Conservation (phyloP, 2,329 filamentous ascomycete species). For the Stenocarpella maydis region DNA sequence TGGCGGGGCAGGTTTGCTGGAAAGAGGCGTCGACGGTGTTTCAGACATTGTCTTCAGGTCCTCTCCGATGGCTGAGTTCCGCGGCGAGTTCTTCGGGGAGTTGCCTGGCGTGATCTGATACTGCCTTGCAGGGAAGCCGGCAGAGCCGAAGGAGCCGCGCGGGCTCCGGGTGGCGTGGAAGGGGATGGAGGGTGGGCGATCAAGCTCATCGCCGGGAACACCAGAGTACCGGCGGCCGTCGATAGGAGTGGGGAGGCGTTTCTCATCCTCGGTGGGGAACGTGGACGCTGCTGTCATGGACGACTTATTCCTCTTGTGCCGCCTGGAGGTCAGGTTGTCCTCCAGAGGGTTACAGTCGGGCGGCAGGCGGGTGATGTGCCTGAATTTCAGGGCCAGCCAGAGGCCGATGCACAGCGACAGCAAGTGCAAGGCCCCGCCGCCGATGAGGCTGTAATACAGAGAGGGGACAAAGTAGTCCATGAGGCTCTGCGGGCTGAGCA, state of each 20-base stretch:
- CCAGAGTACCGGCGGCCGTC: conserved; percentile 54
- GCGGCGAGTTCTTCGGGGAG: conserved; percentile 44
- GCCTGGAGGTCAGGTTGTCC: conserved; percentile 79
- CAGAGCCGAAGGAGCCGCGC: conserved; percentile 59
- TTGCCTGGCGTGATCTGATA: conserved; percentile 58
- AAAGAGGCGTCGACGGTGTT: conserved; percentile 36
- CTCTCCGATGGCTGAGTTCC: conserved; percentile 52
- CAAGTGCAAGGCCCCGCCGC: conserved; percentile 72
- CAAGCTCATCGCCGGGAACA: conserved; percentile 53
- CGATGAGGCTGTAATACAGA: conserved; percentile 73
- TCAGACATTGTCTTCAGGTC: conserved; percentile 58
- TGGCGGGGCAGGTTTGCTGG: conserved; percentile 18
- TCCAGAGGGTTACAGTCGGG: conserved; percentile 97
- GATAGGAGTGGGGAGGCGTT: conserved; percentile 62
- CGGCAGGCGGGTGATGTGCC: conserved; percentile 80
- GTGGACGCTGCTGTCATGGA: conserved; percentile 59
- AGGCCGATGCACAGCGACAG: conserved; percentile 74
- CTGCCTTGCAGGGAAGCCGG: conserved; percentile 63
- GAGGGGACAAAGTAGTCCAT: conserved; percentile 69
- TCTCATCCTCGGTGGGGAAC: conserved; percentile 58
- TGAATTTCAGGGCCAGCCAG: conserved; percentile 81
- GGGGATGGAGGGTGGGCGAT: conserved; percentile 67
- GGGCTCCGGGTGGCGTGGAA: conserved; percentile 81
- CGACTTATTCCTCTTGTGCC: conserved; percentile 79
- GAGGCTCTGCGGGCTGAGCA: conserved; percentile 66